Evolutionary conservation across 2,329 filamentous ascomycete species (phyloP).

Genomic region (Tolypocladium tundrense): DNA sequence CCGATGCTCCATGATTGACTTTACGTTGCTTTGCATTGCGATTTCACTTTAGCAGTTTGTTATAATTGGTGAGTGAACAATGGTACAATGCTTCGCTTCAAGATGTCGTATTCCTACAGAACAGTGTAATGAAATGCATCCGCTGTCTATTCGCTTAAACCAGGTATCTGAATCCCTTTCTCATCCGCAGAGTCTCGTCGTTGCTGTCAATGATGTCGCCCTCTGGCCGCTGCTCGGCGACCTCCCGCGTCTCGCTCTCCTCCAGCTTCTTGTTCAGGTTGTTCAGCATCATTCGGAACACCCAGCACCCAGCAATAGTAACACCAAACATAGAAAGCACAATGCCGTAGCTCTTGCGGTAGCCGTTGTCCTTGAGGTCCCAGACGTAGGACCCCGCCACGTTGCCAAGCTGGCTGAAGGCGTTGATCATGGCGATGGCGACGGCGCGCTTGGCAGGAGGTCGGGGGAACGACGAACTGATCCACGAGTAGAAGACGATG

Average conservation of each 20-base stretch:
- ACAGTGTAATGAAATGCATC: background rate
- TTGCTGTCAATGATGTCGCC: constrained; percentile 28
- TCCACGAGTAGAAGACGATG: constrained; percentile 50
- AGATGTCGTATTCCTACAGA: background rate
- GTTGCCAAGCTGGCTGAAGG: constrained; percentile 46
- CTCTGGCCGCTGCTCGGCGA: constrained; percentile 28
- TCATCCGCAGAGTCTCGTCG: constrained; percentile 34
- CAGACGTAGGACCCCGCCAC: constrained; percentile 54
- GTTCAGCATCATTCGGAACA: constrained; percentile 35
- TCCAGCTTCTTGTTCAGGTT: constrained; percentile 38
- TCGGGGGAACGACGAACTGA: constrained; percentile 45
- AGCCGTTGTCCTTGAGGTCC: constrained; percentile 48
- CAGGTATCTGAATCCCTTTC: constrained; percentile 37
- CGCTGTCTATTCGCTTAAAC: constrained; percentile 16
- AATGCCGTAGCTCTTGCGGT: constrained; percentile 54
- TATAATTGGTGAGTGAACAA: background rate
- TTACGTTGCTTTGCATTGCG: background rate
- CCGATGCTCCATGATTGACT: background rate
- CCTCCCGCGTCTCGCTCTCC: constrained; percentile 26
- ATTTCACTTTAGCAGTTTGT: background rate
- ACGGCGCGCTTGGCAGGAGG: constrained; percentile 51
- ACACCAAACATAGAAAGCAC: constrained; percentile 55
- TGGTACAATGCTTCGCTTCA: background rate
- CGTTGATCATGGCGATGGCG: constrained; percentile 51
- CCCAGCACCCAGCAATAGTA: constrained; percentile 41